A percentile compares a stretch with the other conserved stretches of the same genome.
Evolutionary conservation across 2,329 filamentous ascomycete genomes (phyloP).

Genomic region (Acrocalymma vagum): DNA sequence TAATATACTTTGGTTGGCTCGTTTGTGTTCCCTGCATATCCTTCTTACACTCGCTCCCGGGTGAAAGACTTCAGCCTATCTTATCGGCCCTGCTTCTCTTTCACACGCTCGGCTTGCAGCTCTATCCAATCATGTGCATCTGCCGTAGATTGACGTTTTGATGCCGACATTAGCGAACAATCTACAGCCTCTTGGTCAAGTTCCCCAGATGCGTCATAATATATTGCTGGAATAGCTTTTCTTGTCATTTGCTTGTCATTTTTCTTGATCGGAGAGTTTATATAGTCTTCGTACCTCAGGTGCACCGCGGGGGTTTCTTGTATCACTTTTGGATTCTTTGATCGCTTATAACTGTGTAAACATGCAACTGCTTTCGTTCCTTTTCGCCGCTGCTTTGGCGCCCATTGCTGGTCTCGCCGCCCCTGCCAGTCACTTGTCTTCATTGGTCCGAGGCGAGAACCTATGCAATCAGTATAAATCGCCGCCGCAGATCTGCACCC

Average conservation of each 20-base stretch:
- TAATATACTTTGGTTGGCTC: too few relatives aligned
- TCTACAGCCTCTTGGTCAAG: slow-evolving; percentile 15
- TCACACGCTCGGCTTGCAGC: background rate
- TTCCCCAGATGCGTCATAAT: too few relatives aligned
- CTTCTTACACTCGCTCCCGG: too few relatives aligned
- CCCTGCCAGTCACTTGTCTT: slow-evolving; percentile 10
- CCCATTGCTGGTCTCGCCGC: slow-evolving; percentile 22
- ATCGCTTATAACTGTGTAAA: background rate
- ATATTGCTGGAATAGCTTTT: too few relatives aligned
- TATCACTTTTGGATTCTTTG: background rate
- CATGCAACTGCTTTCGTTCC: slow-evolving; percentile 15
- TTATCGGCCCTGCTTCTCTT: background rate
- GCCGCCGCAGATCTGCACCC: slow-evolving; percentile 21
- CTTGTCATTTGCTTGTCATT: too few relatives aligned
- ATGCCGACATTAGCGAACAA: slow-evolving; percentile 11
- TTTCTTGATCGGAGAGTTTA: too few relatives aligned
- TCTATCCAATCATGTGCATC: background rate
- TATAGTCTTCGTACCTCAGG: too few relatives aligned
- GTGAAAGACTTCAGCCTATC: slow-evolving; percentile 1
- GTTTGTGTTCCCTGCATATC: too few relatives aligned
- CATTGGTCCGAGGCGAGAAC: slow-evolving; percentile 16
- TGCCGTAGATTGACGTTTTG: background rate
- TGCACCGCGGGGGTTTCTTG: too few relatives aligned
- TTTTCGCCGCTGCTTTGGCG: slow-evolving; percentile 11
- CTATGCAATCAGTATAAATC: slow-evolving; percentile 23